Evolutionary conservation across 2,329 filamentous ascomycete species (phyloP), one percentile per base, ranked within the genome.

Genomic region (Cercospora sojina): DNA sequence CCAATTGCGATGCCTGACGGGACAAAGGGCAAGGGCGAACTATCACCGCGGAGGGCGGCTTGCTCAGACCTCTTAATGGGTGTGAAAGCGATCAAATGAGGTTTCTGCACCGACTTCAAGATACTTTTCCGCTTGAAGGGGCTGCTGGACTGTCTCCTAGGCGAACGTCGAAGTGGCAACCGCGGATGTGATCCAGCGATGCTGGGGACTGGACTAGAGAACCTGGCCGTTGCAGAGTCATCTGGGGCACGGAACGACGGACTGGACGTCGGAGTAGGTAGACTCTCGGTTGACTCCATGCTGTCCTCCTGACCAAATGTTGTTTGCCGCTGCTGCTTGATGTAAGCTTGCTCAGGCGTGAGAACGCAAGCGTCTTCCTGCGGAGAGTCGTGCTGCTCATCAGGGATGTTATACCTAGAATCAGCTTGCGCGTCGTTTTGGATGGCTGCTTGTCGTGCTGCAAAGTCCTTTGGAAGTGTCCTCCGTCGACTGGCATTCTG

Each of bases 381-480:
- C 13, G 27, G 20, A 13, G 32, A 63, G 25, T 63, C 32, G 20
- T 57, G 32, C 31, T 63, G 49, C 25, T 56, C 47, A 5, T 35
- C 53, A 12, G 20, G 27, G 10, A 32, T 20, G 5, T 18, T 56
- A 13, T 18, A 18, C 6, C n/a, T 20, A 2, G 23, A 25, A 23
- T 13, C n/a, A 20, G 8, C 6, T 31, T 62, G 25, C 35, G 16
- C 59, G 20, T 32, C 32, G n/a, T 49, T n/a, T 7, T 35, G 43
- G 3, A 29, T 25, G 32, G 60, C 51, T 5, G 60, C 49, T 25
- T 56, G 51, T 29, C 49, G 31, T n/a, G 71, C 66, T 20, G 70
- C 69, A 58, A 76, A 75, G 59, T 71, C 69, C n/a, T 67, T 69
- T 18, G 75, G 74, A 35, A 77, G 63, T 9, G 75, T 77, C 41